Base-by-base conservation (phyloP, 495 filamentous ascomycete genomes). In the Parathielavia hyrcaniae region DNA sequence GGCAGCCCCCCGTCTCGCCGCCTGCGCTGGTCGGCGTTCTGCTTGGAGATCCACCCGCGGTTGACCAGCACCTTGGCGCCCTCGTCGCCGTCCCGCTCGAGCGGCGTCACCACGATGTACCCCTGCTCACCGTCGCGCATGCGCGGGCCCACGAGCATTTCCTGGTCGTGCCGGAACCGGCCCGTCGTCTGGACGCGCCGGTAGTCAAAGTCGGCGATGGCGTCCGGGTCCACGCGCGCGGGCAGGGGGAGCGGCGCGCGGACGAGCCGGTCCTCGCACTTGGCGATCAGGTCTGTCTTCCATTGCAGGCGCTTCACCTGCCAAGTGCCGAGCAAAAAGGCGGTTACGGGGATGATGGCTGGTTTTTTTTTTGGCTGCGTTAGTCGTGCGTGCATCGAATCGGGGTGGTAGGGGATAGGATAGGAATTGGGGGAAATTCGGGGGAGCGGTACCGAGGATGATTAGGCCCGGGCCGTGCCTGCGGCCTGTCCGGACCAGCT, bases 61-160 rank as follows among this genome's bases (percentile, higher is more conserved):
- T 90, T 90, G 30, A 97, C 84, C 36, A 98, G 72, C 12, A 98
- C 81, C 22, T 80, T 85, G 1, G 72, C 73, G 12, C 62, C 66
- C 19, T 51, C 59, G 17, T 67, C 72, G 22, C 59, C 69, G 0
- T 71, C 75, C 23, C 93, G 76, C 71, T 96, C 90, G 16, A 98
- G 76, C 13, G 93, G 93, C 38, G 93, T 97, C 30, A 97, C 75
- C 17, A 97, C 95, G 54, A 90, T 77, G 74, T 82, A 98, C 0
- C 93, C 93, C 66, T 96, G 84, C 67, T 93, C 81, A 39, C 91
- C 92, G 41, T 98, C 91, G 43, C 81, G 81, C 71, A 96, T 83
- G 19, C 93, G 85, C 44, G 93, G 93, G 13, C 93, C 93, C 53
- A 98, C 79, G 14, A 98, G 77, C 91, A 97, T 97, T 73, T 98